Evolutionary conservation across 225 moss, liverwort and hornwort species (phyloP).

Genomic region (Polytrichum commune): DNA sequence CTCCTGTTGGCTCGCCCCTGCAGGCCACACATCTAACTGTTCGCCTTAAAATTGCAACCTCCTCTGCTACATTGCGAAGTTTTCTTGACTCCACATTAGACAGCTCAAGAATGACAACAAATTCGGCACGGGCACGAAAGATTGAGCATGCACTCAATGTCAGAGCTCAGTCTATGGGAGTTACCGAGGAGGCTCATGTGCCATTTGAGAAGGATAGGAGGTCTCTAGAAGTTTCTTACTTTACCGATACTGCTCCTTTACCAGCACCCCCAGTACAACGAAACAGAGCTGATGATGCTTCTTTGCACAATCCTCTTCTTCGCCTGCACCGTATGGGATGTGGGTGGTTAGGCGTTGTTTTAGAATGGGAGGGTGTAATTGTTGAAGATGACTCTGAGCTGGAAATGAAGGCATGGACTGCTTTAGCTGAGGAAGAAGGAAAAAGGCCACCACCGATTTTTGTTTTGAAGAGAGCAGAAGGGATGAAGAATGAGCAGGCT

Average conservation of each 20-base stretch:
- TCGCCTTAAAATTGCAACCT: slow-evolving; percentile 14
- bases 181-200: slow-evolving; percentile 64
- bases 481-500: slow-evolving; percentile 98
- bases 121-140: slow-evolving; percentile 12
- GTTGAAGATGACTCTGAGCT: slow-evolving; percentile 89
- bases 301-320: slow-evolving; percentile 78
- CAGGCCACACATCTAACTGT: slow-evolving; percentile 10
- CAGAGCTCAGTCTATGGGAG: slow-evolving; percentile 65
- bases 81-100: slow-evolving; percentile 23
- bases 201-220: slow-evolving; percentile 67
- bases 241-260: slow-evolving; percentile 34
- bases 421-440: slow-evolving; percentile 89
- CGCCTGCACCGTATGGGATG: slow-evolving; percentile 93
- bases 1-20: slow-evolving; percentile 9
- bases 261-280: slow-evolving; percentile 24
- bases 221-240: slow-evolving; percentile 68
- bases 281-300: slow-evolving; percentile 78
- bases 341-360: slow-evolving; percentile 80
- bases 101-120: slow-evolving; percentile 5
- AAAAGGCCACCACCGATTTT: slow-evolving; percentile 82
- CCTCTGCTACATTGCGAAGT: slow-evolving; percentile 18
- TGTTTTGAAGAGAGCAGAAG: slow-evolving; percentile 75
- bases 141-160: slow-evolving; percentile 36
- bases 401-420: slow-evolving; percentile 89
- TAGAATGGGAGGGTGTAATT: slow-evolving; percentile 99